Evolutionary conservation across 352 stramenopile species (phyloP).

Genomic region (Globisporangium spiculum): DNA sequence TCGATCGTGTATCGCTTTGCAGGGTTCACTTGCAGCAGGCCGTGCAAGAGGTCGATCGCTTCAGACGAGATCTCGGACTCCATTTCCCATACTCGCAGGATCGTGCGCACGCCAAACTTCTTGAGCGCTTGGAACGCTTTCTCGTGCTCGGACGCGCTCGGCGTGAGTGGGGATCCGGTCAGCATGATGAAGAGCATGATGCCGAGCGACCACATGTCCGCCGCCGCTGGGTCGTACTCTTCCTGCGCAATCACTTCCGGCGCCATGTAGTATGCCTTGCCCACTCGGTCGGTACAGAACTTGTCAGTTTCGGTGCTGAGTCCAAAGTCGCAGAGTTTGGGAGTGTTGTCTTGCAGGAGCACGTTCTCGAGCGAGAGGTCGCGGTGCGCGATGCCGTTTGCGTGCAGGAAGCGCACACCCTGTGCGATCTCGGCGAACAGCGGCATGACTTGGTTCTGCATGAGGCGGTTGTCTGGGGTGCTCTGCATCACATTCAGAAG

Average conservation of each 20-base stretch:
- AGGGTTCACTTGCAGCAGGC: conserved; percentile 34
- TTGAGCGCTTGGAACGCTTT: conserved; percentile 27
- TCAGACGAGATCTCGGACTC: conserved; percentile 21
- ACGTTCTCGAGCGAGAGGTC: conserved; percentile 28
- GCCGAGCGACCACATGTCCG: conserved; percentile 68
- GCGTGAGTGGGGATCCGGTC: conserved; percentile 47
- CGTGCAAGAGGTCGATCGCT: conserved; percentile 26
- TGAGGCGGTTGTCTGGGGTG: conserved; percentile 21
- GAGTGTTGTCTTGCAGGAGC: conserved; percentile 45
- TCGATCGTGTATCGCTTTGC: conserved; percentile 27
- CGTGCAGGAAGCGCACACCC: conserved; percentile 16
- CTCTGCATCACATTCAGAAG: conserved; percentile 32
- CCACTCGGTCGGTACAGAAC: not conserved
- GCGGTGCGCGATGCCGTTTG: no score
- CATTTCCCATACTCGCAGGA: conserved; percentile 51
- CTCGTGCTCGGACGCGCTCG: conserved; percentile 28
- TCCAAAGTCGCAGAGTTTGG: conserved; percentile 60
- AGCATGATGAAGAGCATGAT: conserved; percentile 69
- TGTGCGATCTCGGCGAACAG: conserved; percentile 31
- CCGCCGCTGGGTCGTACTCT: conserved; percentile 39
- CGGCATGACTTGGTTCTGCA: conserved; percentile 20
- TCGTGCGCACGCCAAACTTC: conserved; percentile 36
- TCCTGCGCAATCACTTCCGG: conserved; percentile 39
- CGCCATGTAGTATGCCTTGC: conserved; percentile 58
- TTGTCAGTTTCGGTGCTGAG: conserved; percentile 23